Evolutionary conservation across 2,329 filamentous ascomycete species (phyloP).

Genomic region (Ceratocystis lukuohia): DNA sequence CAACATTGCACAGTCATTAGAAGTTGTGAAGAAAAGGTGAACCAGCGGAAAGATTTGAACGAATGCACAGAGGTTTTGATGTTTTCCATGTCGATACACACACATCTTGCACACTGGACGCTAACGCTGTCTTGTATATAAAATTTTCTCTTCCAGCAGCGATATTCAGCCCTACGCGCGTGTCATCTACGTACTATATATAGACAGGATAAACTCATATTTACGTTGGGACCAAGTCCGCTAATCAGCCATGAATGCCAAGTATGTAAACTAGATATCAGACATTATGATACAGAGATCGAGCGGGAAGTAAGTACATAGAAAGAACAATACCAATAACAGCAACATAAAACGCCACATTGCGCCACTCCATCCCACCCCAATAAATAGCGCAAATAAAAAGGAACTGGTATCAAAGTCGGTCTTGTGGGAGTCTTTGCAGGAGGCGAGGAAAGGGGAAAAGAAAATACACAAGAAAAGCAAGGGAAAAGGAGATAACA

Average conservation of each 20-base stretch:
- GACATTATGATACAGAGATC: conserved; percentile 1
- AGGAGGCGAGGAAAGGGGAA: background rate
- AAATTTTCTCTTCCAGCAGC: too few relatives aligned
- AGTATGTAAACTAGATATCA: background rate
- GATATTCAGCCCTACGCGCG: too few relatives aligned
- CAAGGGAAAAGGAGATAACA: background rate
- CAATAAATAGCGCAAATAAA: background rate
- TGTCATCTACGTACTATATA: background rate
- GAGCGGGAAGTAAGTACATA: background rate
- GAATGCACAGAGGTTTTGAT: too few relatives aligned
- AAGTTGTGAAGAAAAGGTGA: conserved; percentile 3
- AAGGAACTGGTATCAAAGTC: conserved; percentile 6
- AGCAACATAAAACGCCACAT: background rate
- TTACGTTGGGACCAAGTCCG: too few relatives aligned
- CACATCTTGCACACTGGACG: too few relatives aligned
- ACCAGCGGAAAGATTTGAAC: background rate
- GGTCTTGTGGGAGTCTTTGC: background rate
- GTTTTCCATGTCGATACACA: background rate
- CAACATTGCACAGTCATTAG: conserved; percentile 1
- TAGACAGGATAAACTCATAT: too few relatives aligned
- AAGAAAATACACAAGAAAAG: background rate
- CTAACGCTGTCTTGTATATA: too few relatives aligned
- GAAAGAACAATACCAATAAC: background rate
- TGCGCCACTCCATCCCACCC: background rate
- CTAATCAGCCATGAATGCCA: background rate